These are phyloP conservation scores for Kickxella alabastrina DNA, from an alignment of 192 early-diverging fungal genomes.

Conservation along the genomic window DNA sequence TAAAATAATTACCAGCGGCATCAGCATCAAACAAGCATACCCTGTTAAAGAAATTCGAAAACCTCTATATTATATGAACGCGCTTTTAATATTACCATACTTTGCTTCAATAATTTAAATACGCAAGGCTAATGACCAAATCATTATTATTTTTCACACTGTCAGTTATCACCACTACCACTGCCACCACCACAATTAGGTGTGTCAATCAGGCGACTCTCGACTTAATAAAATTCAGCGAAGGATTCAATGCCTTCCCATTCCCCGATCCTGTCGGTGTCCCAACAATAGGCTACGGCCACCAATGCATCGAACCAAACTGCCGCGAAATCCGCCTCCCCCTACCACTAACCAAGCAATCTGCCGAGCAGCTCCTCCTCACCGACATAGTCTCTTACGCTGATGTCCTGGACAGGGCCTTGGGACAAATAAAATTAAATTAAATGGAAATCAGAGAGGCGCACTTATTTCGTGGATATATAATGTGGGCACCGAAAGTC, in stretches of 20 bases:
- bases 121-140: no score
- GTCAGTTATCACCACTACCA: no score
- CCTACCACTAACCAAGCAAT: constrained; percentile 9
- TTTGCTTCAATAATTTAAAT: no score
- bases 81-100: no score
- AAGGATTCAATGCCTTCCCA: constrained; percentile 32
- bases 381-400: constrained; percentile 21
- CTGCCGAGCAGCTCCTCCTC: constrained; percentile 27
- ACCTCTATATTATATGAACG: no score
- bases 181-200: no score
- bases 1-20: no score
- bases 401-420: neutral
- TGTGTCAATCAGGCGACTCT: constrained; percentile 17
- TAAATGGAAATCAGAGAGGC: constrained; percentile 40
- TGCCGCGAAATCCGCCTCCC: constrained; percentile 16
- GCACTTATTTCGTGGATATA: constrained; percentile 33
- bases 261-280: constrained; percentile 35
- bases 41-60: no score
- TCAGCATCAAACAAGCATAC: no score
- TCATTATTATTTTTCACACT: no score
- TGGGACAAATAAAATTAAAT: neutral
- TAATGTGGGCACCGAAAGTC: constrained; percentile 22
- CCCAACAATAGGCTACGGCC: constrained; percentile 46
- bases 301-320: constrained; percentile 19
- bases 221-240: constrained; percentile 30